phyloP scores from a whole-genome alignment of 2,329 filamentous ascomycete genomes.

The Cordyceps farinosa region DNA sequence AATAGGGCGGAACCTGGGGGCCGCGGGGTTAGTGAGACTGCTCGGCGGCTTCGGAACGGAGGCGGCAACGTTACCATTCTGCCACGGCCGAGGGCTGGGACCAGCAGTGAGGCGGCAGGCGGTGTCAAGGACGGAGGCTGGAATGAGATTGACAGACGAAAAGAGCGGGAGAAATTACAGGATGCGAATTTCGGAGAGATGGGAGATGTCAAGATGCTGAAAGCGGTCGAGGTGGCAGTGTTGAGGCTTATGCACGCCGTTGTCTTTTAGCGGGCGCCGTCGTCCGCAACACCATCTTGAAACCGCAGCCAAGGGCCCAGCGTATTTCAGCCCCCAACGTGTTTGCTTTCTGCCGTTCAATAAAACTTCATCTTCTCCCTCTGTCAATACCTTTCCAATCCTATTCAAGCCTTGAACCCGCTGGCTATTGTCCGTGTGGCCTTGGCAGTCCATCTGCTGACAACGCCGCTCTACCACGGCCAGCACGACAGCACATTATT shows the following conservation, averaged over 20 bases:
- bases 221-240: background rate
- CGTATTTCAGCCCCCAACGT: background rate
- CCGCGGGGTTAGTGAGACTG: background rate
- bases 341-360: background rate
- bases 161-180: background rate
- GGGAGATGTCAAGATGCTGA: background rate
- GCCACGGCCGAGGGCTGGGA: background rate
- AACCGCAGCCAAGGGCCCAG: background rate
- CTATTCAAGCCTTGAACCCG: too few species aligned
- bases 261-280: background rate
- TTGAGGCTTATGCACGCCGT: background rate
- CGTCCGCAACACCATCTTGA: constrained; percentile 5
- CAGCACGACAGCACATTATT: too few species aligned
- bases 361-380: too few species aligned
- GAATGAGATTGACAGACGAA: background rate
- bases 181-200: background rate
- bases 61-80: background rate
- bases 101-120: too few species aligned
- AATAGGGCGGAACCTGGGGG: background rate
- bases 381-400: too few species aligned
- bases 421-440: too few species aligned
- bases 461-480: too few species aligned
- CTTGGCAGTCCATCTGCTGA: too few species aligned
- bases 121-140: too few species aligned
- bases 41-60: background rate